Conservation (phyloP, 2,329 filamentous ascomycete species). For the Phaeomoniella chlamydospora region DNA sequence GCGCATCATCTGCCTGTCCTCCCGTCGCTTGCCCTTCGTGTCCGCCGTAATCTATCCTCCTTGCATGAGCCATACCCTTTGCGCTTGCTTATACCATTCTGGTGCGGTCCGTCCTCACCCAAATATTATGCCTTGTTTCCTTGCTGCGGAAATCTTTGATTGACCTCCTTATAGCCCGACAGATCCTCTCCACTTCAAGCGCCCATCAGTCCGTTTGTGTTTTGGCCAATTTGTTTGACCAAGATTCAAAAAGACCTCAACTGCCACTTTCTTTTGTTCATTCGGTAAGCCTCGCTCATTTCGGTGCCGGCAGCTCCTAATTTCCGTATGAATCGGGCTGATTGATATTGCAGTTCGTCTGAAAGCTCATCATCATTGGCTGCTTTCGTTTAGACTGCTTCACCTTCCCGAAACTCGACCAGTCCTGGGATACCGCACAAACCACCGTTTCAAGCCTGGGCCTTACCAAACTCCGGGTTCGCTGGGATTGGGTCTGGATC, state of each 20-base stretch:
- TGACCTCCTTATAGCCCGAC: not conserved
- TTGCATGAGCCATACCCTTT: not conserved
- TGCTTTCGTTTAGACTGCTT: slow-evolving; percentile 13
- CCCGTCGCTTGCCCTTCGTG: not conserved
- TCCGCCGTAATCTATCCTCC: not conserved
- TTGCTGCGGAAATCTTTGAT: slow-evolving; percentile 1
- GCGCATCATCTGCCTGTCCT: not conserved
- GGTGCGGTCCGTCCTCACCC: not conserved
- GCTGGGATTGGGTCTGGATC: slow-evolving; percentile 10
- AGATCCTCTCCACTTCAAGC: not conserved
- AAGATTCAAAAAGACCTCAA: not conserved
- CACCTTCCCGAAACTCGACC: slow-evolving; percentile 15
- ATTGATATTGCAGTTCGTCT: slow-evolving; percentile 23
- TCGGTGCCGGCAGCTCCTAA: not conserved
- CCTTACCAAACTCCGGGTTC: not conserved
- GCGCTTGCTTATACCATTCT: not conserved
- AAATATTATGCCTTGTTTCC: not conserved
- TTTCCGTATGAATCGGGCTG: slow-evolving; percentile 18
- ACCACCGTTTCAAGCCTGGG: not conserved
- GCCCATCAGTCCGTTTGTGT: not conserved
- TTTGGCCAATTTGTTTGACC: not conserved
- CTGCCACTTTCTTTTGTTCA: slow-evolving; percentile 7
- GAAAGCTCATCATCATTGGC: slow-evolving; percentile 16
- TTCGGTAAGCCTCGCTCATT: slow-evolving; percentile 13
- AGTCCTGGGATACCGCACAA: slow-evolving; percentile 8